phyloP scores from a whole-genome alignment of 768 basidiomycete genomes.

The Xanthoconium stramineum region DNA sequence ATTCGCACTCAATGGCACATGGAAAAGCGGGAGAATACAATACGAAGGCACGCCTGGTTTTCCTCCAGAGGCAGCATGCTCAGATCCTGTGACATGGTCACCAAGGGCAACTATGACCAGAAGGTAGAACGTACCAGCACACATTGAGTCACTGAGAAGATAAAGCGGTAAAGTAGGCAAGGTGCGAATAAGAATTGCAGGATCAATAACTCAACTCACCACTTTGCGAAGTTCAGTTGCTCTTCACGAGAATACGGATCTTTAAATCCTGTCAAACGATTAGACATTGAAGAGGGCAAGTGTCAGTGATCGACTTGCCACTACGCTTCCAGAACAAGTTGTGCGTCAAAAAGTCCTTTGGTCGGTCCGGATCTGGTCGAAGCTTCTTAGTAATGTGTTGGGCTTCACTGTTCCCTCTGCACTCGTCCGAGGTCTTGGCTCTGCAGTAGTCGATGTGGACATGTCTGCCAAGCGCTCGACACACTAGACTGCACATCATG shows the following conservation, averaged over 20 bases:
- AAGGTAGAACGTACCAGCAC: conserved; percentile 21
- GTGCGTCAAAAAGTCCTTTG: no score
- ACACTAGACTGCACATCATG: no score
- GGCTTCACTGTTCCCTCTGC: conserved; percentile 28
- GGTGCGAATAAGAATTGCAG: no score
- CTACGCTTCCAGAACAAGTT: no score
- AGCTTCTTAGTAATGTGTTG: no score
- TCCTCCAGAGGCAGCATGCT: conserved; percentile 41
- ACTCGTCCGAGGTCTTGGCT: conserved; percentile 32
- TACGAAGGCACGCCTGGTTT: conserved; percentile 46
- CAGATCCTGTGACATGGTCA: conserved; percentile 37
- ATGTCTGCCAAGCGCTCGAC: no score
- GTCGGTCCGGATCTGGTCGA: no score
- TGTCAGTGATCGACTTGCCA: background rate
- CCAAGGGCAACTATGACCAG: background rate
- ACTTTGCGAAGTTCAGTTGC: no score
- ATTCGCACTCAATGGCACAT: conserved; percentile 31
- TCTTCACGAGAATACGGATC: no score
- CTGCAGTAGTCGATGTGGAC: conserved; percentile 48
- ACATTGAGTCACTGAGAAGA: conserved; percentile 23
- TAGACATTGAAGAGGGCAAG: background rate
- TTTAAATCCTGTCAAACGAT: background rate
- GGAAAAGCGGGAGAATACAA: conserved; percentile 56
- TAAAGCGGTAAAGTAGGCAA: background rate
- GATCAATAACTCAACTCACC: background rate